These are phyloP conservation scores for Huntiella abstrusa DNA, from an alignment of 2,329 filamentous ascomycete species.

Conservation along the genomic window DNA sequence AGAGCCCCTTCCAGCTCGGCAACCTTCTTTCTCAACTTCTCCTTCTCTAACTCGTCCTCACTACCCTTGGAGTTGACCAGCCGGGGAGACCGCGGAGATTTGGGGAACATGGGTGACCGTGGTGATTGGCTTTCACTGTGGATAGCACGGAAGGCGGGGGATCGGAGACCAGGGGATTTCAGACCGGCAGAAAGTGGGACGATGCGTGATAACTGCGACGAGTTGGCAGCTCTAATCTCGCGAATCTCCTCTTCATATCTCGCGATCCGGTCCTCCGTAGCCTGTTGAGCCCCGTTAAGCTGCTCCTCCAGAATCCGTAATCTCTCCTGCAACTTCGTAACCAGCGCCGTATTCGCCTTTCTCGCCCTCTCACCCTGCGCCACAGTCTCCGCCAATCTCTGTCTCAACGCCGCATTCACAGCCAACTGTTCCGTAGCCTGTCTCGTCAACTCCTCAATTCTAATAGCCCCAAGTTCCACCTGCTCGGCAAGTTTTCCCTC, in stretches of 20 bases:
- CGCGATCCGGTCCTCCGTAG: constrained; percentile 66
- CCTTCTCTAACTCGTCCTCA: constrained; percentile 54
- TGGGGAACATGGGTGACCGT: constrained; percentile 19
- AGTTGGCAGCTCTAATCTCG: constrained; percentile 57
- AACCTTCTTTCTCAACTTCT: constrained; percentile 58
- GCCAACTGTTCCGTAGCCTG: constrained; percentile 66
- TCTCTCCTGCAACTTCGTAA: constrained; percentile 64
- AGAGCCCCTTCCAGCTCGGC: constrained; percentile 64
- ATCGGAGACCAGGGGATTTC: constrained; percentile 12
- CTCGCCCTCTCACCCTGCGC: constrained; percentile 70
- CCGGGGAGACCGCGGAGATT: constrained; percentile 25
- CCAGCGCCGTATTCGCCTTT: constrained; percentile 58
- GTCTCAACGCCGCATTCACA: constrained; percentile 56
- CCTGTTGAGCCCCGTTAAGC: constrained; percentile 63
- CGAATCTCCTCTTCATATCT: constrained; percentile 75
- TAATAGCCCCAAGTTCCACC: constrained; percentile 51
- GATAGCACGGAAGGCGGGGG: constrained; percentile 10
- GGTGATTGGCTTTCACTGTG: constrained; percentile 17
- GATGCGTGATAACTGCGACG: constrained; percentile 50
- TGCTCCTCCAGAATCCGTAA: constrained; percentile 71
- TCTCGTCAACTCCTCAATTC: constrained; percentile 59
- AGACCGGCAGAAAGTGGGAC: constrained; percentile 16
- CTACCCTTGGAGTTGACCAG: constrained; percentile 43
- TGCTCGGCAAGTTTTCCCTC: constrained; percentile 50
- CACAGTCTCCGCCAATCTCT: constrained; percentile 62